Conservation (phyloP, 106 monocot genomes). For the Narthecium ossifragum region DNA sequence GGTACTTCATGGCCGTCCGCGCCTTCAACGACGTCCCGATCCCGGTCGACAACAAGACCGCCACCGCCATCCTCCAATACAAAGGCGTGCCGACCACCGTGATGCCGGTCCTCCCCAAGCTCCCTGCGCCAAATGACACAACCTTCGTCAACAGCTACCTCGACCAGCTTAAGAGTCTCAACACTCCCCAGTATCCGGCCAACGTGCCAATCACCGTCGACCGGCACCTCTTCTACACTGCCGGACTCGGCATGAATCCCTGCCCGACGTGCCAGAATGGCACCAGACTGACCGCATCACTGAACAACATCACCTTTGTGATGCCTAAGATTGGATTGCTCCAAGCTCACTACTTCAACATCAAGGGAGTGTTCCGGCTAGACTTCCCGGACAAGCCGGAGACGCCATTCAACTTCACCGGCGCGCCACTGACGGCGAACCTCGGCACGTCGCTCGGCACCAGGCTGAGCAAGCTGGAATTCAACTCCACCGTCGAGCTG, state of each 20-base stretch:
- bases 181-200: slow-evolving; percentile 18
- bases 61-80: slow-evolving; percentile 38
- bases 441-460: slow-evolving; percentile 36
- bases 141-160: slow-evolving; percentile 14
- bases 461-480: slow-evolving; percentile 26
- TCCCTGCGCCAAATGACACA: slow-evolving; percentile 21
- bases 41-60: slow-evolving; percentile 40
- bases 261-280: slow-evolving; percentile 32
- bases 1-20: slow-evolving; percentile 30
- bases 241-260: slow-evolving; percentile 23
- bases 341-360: slow-evolving; percentile 36
- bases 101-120: slow-evolving; percentile 19
- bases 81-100: slow-evolving; percentile 24
- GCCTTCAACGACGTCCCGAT: slow-evolving; percentile 29
- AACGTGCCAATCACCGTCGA: slow-evolving; percentile 34
- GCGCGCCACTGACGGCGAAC: slow-evolving; percentile 32
- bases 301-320: slow-evolving; percentile 44
- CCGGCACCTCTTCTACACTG: slow-evolving; percentile 35
- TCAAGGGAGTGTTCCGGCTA: slow-evolving; percentile 26
- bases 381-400: slow-evolving; percentile 39
- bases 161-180: slow-evolving; percentile 25
- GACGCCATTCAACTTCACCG: slow-evolving; percentile 34
- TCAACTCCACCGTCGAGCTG: slow-evolving; percentile 34
- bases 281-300: slow-evolving; percentile 28
- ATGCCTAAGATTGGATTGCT: slow-evolving; percentile 27